Percentiles rank a stretch among this genome's conserved stretches.
These are phyloP conservation scores for Curvularia lunata DNA, from an alignment of 2,329 filamentous ascomycete species.

Conservation along the genomic window DNA sequence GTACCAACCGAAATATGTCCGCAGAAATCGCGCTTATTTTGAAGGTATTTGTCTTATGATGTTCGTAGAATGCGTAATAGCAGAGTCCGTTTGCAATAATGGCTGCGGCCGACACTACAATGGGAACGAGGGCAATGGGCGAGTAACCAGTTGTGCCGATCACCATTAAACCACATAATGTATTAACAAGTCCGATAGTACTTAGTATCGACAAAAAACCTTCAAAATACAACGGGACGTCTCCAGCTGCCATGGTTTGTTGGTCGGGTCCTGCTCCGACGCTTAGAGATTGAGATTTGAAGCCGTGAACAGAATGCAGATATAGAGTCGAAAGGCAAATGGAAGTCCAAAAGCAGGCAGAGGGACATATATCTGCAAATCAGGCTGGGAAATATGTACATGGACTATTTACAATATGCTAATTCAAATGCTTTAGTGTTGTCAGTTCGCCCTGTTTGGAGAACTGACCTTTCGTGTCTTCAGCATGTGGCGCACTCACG, in stretches of 20 bases:
- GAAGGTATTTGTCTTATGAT: not conserved
- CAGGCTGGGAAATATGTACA: too few species aligned
- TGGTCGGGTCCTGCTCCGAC: not conserved
- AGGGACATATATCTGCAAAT: too few species aligned
- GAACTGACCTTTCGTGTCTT: too few species aligned
- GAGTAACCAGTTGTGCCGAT: not conserved
- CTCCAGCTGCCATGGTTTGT: not conserved
- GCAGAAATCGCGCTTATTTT: not conserved
- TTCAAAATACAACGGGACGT: not conserved
- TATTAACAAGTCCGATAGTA: not conserved
- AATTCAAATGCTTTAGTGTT: too few species aligned
- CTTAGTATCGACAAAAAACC: not conserved
- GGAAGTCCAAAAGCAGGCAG: too few species aligned
- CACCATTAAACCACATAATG: not conserved
- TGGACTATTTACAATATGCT: too few species aligned
- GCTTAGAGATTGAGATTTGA: not conserved
- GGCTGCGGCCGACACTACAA: not conserved
- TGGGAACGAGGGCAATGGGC: not conserved
- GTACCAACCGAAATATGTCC: not conserved
- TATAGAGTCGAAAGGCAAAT: too few species aligned
- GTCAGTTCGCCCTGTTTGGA: too few species aligned
- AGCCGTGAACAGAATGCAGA: too few species aligned
- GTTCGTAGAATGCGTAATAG: not conserved
- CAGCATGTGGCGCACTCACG: too few species aligned
- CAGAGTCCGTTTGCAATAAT: not conserved